Base-by-base conservation (phyloP, 2,329 filamentous ascomycete species). In the Cercospora beticola region DNA sequence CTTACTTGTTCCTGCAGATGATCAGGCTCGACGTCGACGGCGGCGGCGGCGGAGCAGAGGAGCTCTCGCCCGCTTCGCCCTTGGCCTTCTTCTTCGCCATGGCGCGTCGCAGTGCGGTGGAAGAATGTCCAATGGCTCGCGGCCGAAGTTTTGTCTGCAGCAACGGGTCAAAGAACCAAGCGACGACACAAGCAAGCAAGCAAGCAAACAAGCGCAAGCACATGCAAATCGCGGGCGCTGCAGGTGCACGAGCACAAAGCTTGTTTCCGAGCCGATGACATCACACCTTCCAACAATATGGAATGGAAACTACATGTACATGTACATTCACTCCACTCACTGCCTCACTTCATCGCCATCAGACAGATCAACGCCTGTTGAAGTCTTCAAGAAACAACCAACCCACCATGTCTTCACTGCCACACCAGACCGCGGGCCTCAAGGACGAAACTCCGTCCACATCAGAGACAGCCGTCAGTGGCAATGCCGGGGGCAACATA, bases 1-100 rank as follows among this genome's bases (percentile, higher is more conserved):
- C 86, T 77, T 85, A 90, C 88, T 90, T 90, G 80, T 90, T 90
- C 75, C 89, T 87, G 81, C 87, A 89, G 70, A 88, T 88, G 62
- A 87, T 85, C 54, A 89, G 80, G 49, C 86, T 81, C 70, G 86
- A 84, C 61, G 81, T 81, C 49, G 82, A 79, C 36, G 71, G 59
- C 31, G 70, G 52, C 40, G 72, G 70, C 26, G 68, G 70, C 57
- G 68, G 69, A 36, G 49, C 23, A 56, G 49, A 12, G 49, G 49
- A 56, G 23, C 21, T 16, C 21, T 56, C 36, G 71, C 46, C 46
- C 54, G n/a, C 61, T 23, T 71, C 69, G 61, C 69, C 72, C 61
- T 68, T 67, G 21, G 66, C 68, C 67, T 78, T 78, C 68, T 78
- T 78, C 71, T 77, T 78, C 33, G 73, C 75, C 77, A 79, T 79